Base-by-base conservation (phyloP, 208 protist genomes). In the Trypanosoma theileri region DNA sequence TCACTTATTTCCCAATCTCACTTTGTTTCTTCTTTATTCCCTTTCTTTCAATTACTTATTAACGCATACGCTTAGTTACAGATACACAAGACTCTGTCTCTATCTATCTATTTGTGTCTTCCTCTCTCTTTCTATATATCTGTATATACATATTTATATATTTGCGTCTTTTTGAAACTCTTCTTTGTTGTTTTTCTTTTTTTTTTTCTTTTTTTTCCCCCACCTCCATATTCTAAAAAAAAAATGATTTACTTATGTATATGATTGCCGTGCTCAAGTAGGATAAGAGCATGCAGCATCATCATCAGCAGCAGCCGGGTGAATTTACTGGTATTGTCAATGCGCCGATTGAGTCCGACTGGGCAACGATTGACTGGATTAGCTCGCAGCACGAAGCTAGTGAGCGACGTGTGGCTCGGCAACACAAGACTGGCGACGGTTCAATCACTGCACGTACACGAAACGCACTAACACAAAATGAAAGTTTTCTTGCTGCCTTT, bases 321-420 rank as follows among this genome's bases (percentile, higher is more conserved):
- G 42, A 61, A 17, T 61, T 66, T 28, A 41, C 66, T 10, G 64
- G 62, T 59, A 66, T 80, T 60, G 68, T 77, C 4, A 63, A 55
- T 35, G 26, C 77, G 3, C 72, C 41, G 22, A 68, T 58, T 19
- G 84, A 89, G 50, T 74, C 78, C 28, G 84, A 90, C 54, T 90
- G 84, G 84, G 58, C 79, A 8, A 90, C 84, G 4, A 86, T 90
- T 59, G 84, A 90, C 57, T 90, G 84, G 81, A 75, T 86, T 41
- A 77, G 62, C 58, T 81, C 79, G 35, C 73, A 81, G 40, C 69
- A 72, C 9, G 84, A 90, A 57, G 79, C 68, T 1, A 73, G 45
- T 51, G 79, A 71, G 60, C 72, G 82, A 54, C 67, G 66, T 22
- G 71, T 59, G 26, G 79, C 68, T 57, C 45, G 53, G 56, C 55